These are phyloP conservation scores for Melocanna baccifera DNA, from an alignment of 176 grass and related monocot species.

Conservation along the genomic window DNA sequence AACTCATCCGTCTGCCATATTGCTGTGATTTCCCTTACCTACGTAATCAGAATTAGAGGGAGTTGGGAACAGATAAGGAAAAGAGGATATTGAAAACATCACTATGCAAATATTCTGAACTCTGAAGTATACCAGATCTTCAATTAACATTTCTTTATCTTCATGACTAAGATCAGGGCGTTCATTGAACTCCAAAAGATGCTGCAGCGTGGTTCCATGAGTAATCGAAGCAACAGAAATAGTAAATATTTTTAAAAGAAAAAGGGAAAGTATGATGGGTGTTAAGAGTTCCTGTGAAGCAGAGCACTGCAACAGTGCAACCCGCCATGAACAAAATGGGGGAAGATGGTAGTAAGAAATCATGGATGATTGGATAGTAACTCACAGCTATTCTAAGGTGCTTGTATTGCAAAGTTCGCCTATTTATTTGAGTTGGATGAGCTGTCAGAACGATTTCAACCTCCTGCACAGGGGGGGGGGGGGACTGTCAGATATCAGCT, in stretches of 20 bases:
- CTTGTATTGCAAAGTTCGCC: constrained; percentile 86
- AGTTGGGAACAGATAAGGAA: background rate
- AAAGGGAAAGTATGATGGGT: background rate
- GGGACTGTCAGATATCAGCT: background rate
- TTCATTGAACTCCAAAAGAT: constrained; percentile 88
- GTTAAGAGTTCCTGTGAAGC: background rate
- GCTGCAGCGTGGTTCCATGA: constrained; percentile 35
- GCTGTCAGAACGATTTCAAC: constrained; percentile 97
- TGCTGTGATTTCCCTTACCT: constrained; percentile 87
- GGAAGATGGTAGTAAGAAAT: background rate
- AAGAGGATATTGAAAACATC: background rate
- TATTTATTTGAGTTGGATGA: constrained; percentile 96
- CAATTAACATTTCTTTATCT: constrained; percentile 89
- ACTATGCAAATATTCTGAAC: background rate
- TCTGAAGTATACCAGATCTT: constrained; percentile 75
- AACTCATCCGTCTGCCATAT: constrained; percentile 97
- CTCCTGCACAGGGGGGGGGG: constrained; percentile 34
- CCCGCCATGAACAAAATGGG: background rate
- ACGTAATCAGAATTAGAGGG: constrained; percentile 4
- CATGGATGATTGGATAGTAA: background rate
- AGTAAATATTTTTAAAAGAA: background rate
- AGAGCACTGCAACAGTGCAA: background rate
- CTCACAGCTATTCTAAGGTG: constrained; percentile 88
- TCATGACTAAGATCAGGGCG: constrained; percentile 85
- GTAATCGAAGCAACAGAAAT: constrained; percentile 2